A percentile compares a stretch with the other conserved stretches of the same genome.
These are phyloP conservation scores for Massospora cicadina DNA, from an alignment of 371 early-diverging fungal genomes.

Conservation along the genomic window DNA sequence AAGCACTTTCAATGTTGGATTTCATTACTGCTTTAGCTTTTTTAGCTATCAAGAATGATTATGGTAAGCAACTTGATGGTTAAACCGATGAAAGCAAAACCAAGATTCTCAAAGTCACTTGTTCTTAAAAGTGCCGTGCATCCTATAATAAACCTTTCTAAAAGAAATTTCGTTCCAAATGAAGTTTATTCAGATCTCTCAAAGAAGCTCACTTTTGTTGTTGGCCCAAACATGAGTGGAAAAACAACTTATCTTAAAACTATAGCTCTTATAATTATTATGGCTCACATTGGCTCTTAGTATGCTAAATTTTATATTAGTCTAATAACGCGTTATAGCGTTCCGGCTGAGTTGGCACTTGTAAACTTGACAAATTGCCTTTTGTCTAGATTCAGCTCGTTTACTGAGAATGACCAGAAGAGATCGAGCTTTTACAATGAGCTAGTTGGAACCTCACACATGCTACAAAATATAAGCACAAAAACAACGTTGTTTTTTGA, in stretches of 20 bases:
- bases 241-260: conserved; percentile 91
- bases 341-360: conserved; percentile 78
- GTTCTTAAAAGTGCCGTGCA: conserved; percentile 66
- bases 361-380: conserved; percentile 57
- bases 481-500: conserved; percentile 78
- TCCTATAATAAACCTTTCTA: conserved; percentile 50
- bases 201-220: conserved; percentile 68
- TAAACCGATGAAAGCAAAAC: conserved; percentile 29
- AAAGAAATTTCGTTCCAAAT: conserved; percentile 46
- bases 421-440: conserved; percentile 10
- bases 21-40: conserved; percentile 56
- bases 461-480: conserved; percentile 50
- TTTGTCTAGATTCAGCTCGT: conserved; percentile 20
- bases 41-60: conserved; percentile 29
- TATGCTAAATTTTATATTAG: conserved; percentile 19
- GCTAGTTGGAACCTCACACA: conserved; percentile 60
- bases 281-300: conserved; percentile 92
- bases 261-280: conserved; percentile 63
- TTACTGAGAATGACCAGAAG: not conserved
- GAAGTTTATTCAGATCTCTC: conserved; percentile 46
- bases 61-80: conserved; percentile 19
- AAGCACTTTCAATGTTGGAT: conserved; percentile 67
- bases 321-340: conserved; percentile 21
- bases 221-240: conserved; percentile 97
- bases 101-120: conserved; percentile 61